These are phyloP conservation scores for Pseudoneurospora amorphoporcata DNA, from an alignment of 495 filamentous ascomycete species.

Conservation along the genomic window DNA sequence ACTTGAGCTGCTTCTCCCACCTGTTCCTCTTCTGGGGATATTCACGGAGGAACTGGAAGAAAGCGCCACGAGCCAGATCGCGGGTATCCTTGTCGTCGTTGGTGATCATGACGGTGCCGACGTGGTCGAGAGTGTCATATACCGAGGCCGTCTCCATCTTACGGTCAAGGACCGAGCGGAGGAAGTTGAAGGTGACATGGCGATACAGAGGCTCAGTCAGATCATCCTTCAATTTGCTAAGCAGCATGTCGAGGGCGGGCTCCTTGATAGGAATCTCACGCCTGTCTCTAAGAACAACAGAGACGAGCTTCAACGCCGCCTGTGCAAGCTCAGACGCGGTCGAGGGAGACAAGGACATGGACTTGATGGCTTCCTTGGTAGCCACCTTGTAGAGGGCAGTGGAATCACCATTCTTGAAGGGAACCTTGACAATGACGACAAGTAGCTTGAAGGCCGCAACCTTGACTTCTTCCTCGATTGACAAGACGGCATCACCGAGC, in stretches of 20 bases:
- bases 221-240: constrained; percentile 76
- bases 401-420: constrained; percentile 60
- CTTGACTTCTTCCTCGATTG: constrained; percentile 81
- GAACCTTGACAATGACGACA: constrained; percentile 77
- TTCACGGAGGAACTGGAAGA: constrained; percentile 87
- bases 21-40: constrained; percentile 86
- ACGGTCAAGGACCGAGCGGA: constrained; percentile 71
- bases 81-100: constrained; percentile 80
- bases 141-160: constrained; percentile 78
- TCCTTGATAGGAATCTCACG: constrained; percentile 66
- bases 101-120: constrained; percentile 90
- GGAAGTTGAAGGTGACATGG: constrained; percentile 86
- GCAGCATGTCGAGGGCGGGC: constrained; percentile 69
- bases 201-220: constrained; percentile 85
- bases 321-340: constrained; percentile 75
- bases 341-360: constrained; percentile 48
- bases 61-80: constrained; percentile 77
- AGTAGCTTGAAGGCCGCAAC: constrained; percentile 72
- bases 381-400: constrained; percentile 71
- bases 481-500: constrained; percentile 73
- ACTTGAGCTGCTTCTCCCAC: constrained; percentile 78
- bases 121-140: constrained; percentile 81
- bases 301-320: constrained; percentile 75
- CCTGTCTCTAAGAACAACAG: constrained; percentile 74
- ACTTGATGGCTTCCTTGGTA: constrained; percentile 69